Base-by-base conservation (phyloP, 768 basidiomycete species). In the Boletus edulis region DNA sequence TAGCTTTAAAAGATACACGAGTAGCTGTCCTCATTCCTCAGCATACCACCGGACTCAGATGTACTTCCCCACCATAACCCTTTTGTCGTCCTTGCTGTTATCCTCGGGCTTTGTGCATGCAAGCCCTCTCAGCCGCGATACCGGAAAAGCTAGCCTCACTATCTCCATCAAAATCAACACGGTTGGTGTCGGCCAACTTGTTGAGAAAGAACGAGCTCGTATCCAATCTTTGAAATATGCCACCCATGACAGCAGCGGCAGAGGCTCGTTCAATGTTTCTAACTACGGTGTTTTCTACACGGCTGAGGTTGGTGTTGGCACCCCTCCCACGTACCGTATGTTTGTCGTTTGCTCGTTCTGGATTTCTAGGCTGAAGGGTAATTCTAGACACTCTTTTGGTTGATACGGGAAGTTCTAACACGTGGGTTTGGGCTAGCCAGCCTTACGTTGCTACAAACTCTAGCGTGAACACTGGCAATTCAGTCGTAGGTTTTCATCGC, bases 341-440 rank as follows among this genome's bases (percentile, higher is more conserved):
- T 50, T 4, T 24, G 11, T 22, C 18, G 1, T 46, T 29, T 11
- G 24, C 12, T 11, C 18, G 20, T 24, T 22, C 7, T 35, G 34
- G 5, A 14, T 35, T 35, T 35, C 12, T 2, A 15, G 5, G 34
- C 46, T 51, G 9, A 46, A 15, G 4, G 24, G 24, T 39, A 18
- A 8, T 31, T 29, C 34, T 14, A 73, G 73, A 62, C 41, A 58
- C 58, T 8, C 60, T 72, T 17, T 22, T 72, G 5, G 50, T 73
- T 14, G 71, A 73, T 43, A 72, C 70, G 2, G 72, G 71, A 46
- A 73, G 71, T 48, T 57, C 68, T 3, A 65, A 64, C 32, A 72
- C 72, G 2, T 72, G 70, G 68, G 35, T 72, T 11, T 72, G 71
- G 47, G 68, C 70, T 15, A 52, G 22, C 18, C 45, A 50, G 0